Base-by-base conservation (phyloP, 2,329 filamentous ascomycete species). In the Xylaria sp. region DNA sequence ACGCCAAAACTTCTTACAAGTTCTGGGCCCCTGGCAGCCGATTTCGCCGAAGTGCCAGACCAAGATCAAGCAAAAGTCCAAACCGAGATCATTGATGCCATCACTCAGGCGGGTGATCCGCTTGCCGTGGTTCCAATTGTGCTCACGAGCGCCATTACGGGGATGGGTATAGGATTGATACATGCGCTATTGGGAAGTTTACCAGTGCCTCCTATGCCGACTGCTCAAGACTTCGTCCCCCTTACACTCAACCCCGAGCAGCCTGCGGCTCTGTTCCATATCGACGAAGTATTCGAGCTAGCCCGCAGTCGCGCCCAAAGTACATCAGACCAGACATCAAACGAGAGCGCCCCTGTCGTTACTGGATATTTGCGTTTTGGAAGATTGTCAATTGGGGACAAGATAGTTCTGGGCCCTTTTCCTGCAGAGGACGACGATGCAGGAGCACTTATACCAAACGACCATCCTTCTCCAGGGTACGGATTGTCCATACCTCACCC, bases 281-380 rank as follows among this genome's bases (percentile, higher is more conserved):
- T 98, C 28, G 95, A 98, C 77, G 95, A 97, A 74, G 89, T 94
- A 0, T 98, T 97, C 79, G 92, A 88, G 66, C 87, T 94, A 15
- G 88, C 91, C 0, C 86, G 87, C 0, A 88, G 89, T 1, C 89
- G 89, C 70, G 83, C 87, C 4, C 78, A 82, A n/a, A 78, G 80
- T 17, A 79, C 65, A 1, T 36, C 69, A 33, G 71, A 67, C 48
- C 69, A 61, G 38, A 46, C 67, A 23, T 58, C 69, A 17, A 73
- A 70, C 17, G 79, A 78, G 40, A 79, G 70, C 74, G 83, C 64
- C 76, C 82, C 66, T 74, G 92, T 99, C 15, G 86, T 97, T 6
- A 94, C 93, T 49, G 95, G 95, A 0, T 88, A 96, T 71, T 84
- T 97, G 13, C 90, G 92, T n/a, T 91, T 92, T 72, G 95, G 94